These are phyloP conservation scores for Suillus clintonianus DNA, from an alignment of 768 basidiomycete genomes.

Conservation along the genomic window DNA sequence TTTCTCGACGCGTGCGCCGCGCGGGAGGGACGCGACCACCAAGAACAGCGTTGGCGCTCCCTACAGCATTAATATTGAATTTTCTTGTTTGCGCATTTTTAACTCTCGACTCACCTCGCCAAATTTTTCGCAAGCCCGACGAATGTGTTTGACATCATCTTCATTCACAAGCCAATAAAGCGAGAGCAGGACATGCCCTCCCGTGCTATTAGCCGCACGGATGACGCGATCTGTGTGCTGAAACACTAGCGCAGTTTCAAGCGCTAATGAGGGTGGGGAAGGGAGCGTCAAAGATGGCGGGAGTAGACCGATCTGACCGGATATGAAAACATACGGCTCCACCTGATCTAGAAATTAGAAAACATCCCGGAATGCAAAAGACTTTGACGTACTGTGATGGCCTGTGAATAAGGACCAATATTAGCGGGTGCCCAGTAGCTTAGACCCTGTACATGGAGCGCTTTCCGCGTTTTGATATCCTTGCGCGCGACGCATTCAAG, in stretches of 20 bases:
- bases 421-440: constrained; percentile 99
- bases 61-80: constrained; percentile 9
- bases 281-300: constrained; percentile 75
- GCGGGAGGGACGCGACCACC: constrained; percentile 66
- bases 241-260: constrained; percentile 71
- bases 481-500: constrained; percentile 77
- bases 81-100: no score
- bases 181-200: constrained; percentile 60
- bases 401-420: constrained; percentile 98
- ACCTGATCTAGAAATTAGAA: constrained; percentile 45
- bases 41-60: constrained; percentile 57
- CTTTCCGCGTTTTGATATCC: constrained; percentile 47
- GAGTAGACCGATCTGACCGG: constrained; percentile 92
- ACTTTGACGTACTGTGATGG: constrained; percentile 63
- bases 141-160: constrained; percentile 41
- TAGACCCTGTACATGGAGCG: constrained; percentile 91
- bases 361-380: neutral
- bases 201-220: constrained; percentile 55
- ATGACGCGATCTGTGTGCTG: constrained; percentile 81
- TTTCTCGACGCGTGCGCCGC: constrained; percentile 72
- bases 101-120: constrained; percentile 17
- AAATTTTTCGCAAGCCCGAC: constrained; percentile 35
- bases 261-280: constrained; percentile 41
- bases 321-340: constrained; percentile 78
- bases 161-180: constrained; percentile 70